A percentile compares a stretch with the other conserved stretches of the same genome.
Evolutionary conservation across 257 asterid species (phyloP).

Genomic region (Schizonepeta tenuifolia): DNA sequence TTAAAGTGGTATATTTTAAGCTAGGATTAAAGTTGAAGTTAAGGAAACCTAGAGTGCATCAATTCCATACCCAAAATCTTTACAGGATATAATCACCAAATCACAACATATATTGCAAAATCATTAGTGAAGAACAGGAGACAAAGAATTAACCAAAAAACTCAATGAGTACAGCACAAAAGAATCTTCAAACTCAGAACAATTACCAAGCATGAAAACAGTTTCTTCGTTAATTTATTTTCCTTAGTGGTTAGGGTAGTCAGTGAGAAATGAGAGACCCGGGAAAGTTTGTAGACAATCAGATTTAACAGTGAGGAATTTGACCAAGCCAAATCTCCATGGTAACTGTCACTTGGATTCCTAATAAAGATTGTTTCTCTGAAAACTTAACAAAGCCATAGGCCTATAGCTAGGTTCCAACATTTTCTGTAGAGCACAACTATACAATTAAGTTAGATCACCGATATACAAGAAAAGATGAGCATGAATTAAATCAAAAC

Average conservation of each 20-base stretch:
- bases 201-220: not conserved
- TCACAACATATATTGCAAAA: not conserved
- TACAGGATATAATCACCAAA: not conserved
- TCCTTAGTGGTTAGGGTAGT: not conserved
- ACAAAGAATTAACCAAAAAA: not conserved
- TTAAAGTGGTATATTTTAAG: not conserved
- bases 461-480: not conserved
- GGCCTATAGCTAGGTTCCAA: slow-evolving; percentile 8
- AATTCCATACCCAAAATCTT: not conserved
- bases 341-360: not conserved
- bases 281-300: not conserved
- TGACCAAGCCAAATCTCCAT: slow-evolving; percentile 2
- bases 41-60: not conserved
- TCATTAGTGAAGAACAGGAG: not conserved
- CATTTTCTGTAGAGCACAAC: slow-evolving; percentile 22
- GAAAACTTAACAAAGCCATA: slow-evolving; percentile 2
- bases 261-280: not conserved
- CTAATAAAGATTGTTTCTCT: slow-evolving; percentile 7
- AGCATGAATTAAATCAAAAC: slow-evolving; percentile 7
- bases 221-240: not conserved
- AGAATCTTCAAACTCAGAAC: not conserved
- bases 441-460: not conserved
- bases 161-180: no score
- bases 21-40: not conserved
- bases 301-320: not conserved